phyloP scores from a whole-genome alignment of 306 rosid genomes.

The Vicia faba region DNA sequence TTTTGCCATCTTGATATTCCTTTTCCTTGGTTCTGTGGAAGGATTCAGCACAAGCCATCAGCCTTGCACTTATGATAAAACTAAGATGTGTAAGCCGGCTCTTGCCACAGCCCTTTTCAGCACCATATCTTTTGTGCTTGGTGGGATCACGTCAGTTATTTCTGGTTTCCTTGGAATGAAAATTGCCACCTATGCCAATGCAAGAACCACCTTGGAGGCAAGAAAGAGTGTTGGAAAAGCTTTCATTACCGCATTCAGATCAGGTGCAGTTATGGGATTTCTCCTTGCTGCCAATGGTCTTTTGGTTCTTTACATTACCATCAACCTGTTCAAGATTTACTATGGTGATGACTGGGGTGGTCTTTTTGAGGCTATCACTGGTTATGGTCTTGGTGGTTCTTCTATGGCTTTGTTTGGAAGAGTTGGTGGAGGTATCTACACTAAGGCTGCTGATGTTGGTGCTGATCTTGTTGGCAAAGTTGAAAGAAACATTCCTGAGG shows the following conservation, averaged over 20 bases:
- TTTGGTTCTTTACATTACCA: constrained; percentile 78
- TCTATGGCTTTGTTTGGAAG: constrained; percentile 98
- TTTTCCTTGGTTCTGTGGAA: constrained; percentile 96
- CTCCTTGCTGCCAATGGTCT: constrained; percentile 96
- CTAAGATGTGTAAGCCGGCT: constrained; percentile 82
- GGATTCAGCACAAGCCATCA: constrained; percentile 78
- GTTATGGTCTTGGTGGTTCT: constrained; percentile 98
- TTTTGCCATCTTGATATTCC: constrained; percentile 81
- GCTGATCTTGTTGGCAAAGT: constrained; percentile 99
- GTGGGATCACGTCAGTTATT: constrained; percentile 78
- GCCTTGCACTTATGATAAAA: constrained; percentile 64
- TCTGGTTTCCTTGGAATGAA: constrained; percentile 99
- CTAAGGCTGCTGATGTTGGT: constrained; percentile 99
- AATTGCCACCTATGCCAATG: constrained; percentile 95
- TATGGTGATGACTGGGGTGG: constrained; percentile 98
- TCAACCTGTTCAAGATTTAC: constrained; percentile 78
- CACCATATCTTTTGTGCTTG: constrained; percentile 78
- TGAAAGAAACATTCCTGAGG: constrained; percentile 93
- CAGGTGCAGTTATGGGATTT: constrained; percentile 99
- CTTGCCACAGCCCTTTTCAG: constrained; percentile 87
- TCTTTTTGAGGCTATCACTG: constrained; percentile 94
- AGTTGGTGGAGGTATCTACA: constrained; percentile 98
- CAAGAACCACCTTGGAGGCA: constrained; percentile 91
- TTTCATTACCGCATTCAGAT: constrained; percentile 81
- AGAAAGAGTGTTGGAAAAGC: constrained; percentile 98